Evolutionary conservation across 192 early-diverging fungal genomes (phyloP).

Genomic region (Phlyctochytrium bullatum): DNA sequence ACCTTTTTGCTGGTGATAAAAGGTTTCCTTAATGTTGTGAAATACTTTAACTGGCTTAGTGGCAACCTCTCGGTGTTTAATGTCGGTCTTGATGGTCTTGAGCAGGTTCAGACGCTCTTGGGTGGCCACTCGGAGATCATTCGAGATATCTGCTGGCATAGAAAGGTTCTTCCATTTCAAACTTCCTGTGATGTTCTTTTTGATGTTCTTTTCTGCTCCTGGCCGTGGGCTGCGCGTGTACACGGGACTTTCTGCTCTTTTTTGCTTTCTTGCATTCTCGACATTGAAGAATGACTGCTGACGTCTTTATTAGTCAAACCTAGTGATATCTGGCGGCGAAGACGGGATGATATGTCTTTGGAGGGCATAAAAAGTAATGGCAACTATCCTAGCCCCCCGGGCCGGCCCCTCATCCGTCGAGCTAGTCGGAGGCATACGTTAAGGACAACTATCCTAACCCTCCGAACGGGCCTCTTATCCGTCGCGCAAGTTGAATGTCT

Average conservation of each 20-base stretch:
- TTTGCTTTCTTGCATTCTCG: slow-evolving; percentile 5
- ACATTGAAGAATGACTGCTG: no score
- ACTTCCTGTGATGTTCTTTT: no score
- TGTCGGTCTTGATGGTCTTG: slow-evolving; percentile 70
- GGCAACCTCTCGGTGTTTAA: slow-evolving; percentile 78
- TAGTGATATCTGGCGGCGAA: slow-evolving; percentile 75
- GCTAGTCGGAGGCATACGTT: slow-evolving; percentile 90
- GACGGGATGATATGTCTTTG: slow-evolving; percentile 46
- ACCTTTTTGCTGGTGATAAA: slow-evolving; percentile 75
- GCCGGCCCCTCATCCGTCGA: slow-evolving; percentile 80
- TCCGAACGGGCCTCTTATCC: slow-evolving; percentile 82
- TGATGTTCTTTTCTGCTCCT: background rate
- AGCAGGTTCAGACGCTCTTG: slow-evolving; percentile 73
- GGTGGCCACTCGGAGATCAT: slow-evolving; percentile 87
- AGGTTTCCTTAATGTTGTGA: slow-evolving; percentile 28
- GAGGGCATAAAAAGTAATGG: background rate
- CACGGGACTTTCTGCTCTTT: no score
- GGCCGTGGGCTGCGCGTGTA: no score
- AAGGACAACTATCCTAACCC: slow-evolving; percentile 51
- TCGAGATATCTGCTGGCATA: slow-evolving; percentile 73
- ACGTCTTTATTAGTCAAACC: no score
- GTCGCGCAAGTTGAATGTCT: slow-evolving; percentile 86
- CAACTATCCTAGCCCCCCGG: slow-evolving; percentile 54
- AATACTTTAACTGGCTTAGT: slow-evolving; percentile 31
- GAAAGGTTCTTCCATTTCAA: no score